Conservation (phyloP, 805 yeast genomes). For the Barnettozyma sucrosica region DNA sequence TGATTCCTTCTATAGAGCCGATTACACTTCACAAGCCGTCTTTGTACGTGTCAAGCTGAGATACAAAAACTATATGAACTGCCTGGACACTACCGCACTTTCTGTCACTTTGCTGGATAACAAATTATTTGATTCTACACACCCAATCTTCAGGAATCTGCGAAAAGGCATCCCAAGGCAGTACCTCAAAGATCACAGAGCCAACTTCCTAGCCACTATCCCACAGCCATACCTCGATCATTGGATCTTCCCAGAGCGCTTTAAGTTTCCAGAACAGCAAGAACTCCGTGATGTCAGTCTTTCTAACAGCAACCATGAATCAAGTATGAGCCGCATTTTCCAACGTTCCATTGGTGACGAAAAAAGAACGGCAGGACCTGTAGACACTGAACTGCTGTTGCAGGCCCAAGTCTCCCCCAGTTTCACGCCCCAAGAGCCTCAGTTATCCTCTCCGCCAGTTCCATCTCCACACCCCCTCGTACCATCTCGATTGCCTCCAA, state of each 20-base stretch:
- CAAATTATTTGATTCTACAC: background rate
- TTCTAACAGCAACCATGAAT: background rate
- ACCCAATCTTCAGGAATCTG: slow-evolving; percentile 6
- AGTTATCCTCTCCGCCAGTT: background rate
- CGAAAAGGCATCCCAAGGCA: slow-evolving; percentile 2
- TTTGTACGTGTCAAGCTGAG: slow-evolving; percentile 10
- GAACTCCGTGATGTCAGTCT: background rate
- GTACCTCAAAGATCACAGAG: background rate
- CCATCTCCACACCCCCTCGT: no score
- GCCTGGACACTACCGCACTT: slow-evolving; percentile 9
- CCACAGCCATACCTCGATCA: background rate
- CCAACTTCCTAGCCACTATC: background rate
- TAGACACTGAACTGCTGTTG: background rate
- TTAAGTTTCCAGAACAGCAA: background rate
- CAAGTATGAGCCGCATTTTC: background rate
- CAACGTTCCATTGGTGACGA: background rate
- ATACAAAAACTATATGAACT: slow-evolving; percentile 6
- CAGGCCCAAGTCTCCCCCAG: background rate
- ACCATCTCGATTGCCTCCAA: background rate
- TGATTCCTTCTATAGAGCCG: background rate
- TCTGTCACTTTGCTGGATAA: background rate
- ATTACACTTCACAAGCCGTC: slow-evolving; percentile 4
- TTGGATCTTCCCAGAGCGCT: slow-evolving; percentile 1
- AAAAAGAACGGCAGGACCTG: background rate
- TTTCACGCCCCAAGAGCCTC: background rate